Evolutionary conservation across 495 filamentous ascomycete species (phyloP), one percentile per base, ranked within the genome.

Genomic region (Neurospora cerealis): DNA sequence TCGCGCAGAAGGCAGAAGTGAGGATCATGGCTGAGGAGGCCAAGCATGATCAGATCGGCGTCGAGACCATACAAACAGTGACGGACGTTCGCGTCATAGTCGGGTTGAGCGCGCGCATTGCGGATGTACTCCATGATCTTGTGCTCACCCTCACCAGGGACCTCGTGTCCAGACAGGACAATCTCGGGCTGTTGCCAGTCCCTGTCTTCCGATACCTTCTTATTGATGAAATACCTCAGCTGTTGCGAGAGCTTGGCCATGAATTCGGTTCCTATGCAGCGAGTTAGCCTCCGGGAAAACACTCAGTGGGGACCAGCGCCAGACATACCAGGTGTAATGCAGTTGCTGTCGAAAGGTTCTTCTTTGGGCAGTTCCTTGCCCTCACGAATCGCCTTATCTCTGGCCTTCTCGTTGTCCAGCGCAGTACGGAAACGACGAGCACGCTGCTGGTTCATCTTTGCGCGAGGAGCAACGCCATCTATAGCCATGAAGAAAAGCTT

Each of bases 51-150:
- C 70, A 99, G 85, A 84, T 99, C 96, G 39, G 96, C 96, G 84
- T 99, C 96, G 38, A 99, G 87, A 7, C 96, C 96, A 79, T 99
- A 99, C 48, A 99, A 85, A 83, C 96, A 99, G 81, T 99, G 96
- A 62, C 96, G 93, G 73, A 96, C 88, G 79, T 99, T 98, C n/a
- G 94, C 89, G 78, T 96, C 89, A 80, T 99, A 99, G 73, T 91
- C 88, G 4, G 93, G 92, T 79, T 99, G 96, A 60, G 95, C 93
- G 86, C 98, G 98, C 40, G 96, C 91, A 79, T 94, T 91, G 73
- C 96, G 92, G 81, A 99, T 99, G 80, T 98, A 98, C 82, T 99
- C 96, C 96, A 98, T 99, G 81, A 99, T 97, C 85, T 99, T 99
- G 85, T 99, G 96, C 83, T 99, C 96, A 72, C 96, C 96, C 83